Evolutionary conservation across 257 asterid genomes (phyloP), one percentile per base, ranked within the genome.

Genomic region (Solanum medicagineum): DNA sequence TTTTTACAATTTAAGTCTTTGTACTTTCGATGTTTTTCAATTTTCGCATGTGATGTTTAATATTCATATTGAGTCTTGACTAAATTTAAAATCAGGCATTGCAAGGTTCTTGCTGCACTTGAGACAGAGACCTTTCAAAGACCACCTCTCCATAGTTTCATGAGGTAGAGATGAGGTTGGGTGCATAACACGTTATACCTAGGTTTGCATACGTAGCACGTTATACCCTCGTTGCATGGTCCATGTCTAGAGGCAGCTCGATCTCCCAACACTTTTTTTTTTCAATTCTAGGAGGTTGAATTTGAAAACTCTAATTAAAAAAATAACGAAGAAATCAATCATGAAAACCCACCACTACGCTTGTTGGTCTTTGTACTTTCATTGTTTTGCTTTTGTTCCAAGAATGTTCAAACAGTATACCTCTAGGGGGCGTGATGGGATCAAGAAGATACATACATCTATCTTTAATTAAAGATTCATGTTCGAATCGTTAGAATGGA

Each of bases 41-140:
- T 6, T 24, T n/a, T 60, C 22, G 29, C 5, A 62, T 4, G 0
- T 2, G 8, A 0, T 13, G 36, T 62, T 15, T 5, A 12, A 13
- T 65, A 13, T 65, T 65, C 8, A 0, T 65, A 26, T 26, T 65
- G 4, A 10, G 7, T 4, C 3, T 1, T 0, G 10, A 65, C 1
- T 13, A 36, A 6, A 65, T 26, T 26, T 14, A 0, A 7, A 65
- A 12, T 6, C 0, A 2, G 0, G 0, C 5, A 26, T 65, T 26
- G 20, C 44, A 65, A 15, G 19, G 11, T 0, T 7, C 19, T 24
- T 63, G 36, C 6, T 12, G 3, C 8, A 10, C 32, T 12, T 5
- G 19, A 63, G 5, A 0, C 15, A 40, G 26, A 0, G 20, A 8
- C 8, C 51, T 1, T 45, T 45, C 10, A 9, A 8, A 45, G 10